A percentile compares a stretch with the other conserved stretches of the same genome.
These are phyloP conservation scores for Magnaporthiopsis incrustans DNA, from an alignment of 2,329 filamentous ascomycete genomes.

Conservation along the genomic window DNA sequence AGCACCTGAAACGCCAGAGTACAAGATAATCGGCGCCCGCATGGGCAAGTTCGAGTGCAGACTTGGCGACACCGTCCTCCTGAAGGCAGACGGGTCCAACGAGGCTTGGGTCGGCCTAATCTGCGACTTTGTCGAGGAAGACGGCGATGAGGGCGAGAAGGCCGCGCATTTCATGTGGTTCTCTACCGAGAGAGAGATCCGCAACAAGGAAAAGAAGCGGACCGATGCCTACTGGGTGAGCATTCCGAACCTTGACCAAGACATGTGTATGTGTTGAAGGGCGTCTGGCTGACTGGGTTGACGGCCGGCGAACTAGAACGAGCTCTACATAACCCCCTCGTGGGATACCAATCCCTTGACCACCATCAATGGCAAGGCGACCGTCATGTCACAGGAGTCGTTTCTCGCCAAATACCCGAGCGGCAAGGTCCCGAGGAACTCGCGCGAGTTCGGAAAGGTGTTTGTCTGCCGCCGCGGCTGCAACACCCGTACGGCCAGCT, in stretches of 20 bases:
- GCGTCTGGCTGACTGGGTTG: not conserved
- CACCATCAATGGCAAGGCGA: slow-evolving; percentile 86
- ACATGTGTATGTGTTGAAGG: not conserved
- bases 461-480: slow-evolving; percentile 88
- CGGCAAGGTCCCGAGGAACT: slow-evolving; percentile 64
- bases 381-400: slow-evolving; percentile 61
- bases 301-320: slow-evolving; percentile 49
- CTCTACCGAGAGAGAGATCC: slow-evolving; percentile 81
- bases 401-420: slow-evolving; percentile 66
- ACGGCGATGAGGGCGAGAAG: slow-evolving; percentile 62
- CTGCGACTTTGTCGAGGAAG: slow-evolving; percentile 68
- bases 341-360: slow-evolving; percentile 81
- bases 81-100: slow-evolving; percentile 79
- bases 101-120: slow-evolving; percentile 92
- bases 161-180: slow-evolving; percentile 94
- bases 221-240: slow-evolving; percentile 64
- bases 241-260: not conserved
- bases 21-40: slow-evolving; percentile 67
- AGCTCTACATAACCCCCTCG: slow-evolving; percentile 82
- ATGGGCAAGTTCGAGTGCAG: slow-evolving; percentile 75
- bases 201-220: slow-evolving; percentile 74
- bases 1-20: slow-evolving; percentile 14
- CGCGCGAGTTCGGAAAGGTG: slow-evolving; percentile 71
- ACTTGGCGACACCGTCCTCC: slow-evolving; percentile 74
- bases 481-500: slow-evolving; percentile 79